Percentiles rank a stretch among this genome's conserved stretches.
phyloP scores from a whole-genome alignment of 2,329 filamentous ascomycete species.

The Coleophoma cylindrospora region DNA sequence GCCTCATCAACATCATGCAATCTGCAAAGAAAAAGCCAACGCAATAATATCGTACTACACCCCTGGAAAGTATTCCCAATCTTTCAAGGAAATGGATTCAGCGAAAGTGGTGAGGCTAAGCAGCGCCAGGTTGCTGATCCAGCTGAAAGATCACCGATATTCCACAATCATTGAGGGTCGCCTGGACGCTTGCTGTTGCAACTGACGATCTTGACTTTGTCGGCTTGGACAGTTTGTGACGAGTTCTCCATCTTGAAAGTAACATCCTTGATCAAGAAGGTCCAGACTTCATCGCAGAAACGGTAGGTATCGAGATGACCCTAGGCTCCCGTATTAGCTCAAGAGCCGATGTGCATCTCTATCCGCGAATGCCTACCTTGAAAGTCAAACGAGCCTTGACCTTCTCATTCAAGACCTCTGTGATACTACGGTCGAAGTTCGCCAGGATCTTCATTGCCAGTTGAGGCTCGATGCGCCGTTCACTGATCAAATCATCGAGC shows the following conservation, averaged over 20 bases:
- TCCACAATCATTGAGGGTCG: conserved; percentile 35
- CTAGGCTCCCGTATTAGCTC: conserved; percentile 39
- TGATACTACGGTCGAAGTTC: conserved; percentile 91
- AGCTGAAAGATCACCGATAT: background rate
- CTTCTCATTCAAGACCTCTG: conserved; percentile 85
- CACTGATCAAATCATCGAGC: conserved; percentile 92
- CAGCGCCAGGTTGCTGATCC: too few species aligned
- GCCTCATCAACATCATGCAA: too few species aligned
- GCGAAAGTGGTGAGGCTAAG: too few species aligned
- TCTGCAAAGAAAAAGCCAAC: too few species aligned
- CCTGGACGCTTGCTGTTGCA: conserved; percentile 85
- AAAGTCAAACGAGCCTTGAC: conserved; percentile 89
- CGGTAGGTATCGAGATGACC: conserved; percentile 97
- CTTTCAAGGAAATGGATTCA: too few species aligned
- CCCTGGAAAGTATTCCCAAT: too few species aligned
- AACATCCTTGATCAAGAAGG: conserved; percentile 96
- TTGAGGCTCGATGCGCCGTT: conserved; percentile 93
- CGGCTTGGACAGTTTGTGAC: conserved; percentile 67
- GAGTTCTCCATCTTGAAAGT: conserved; percentile 93
- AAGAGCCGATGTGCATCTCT: background rate
- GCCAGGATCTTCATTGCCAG: conserved; percentile 96
- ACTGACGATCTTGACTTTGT: conserved; percentile 97
- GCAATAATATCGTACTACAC: too few species aligned
- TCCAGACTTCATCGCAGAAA: conserved; percentile 99
- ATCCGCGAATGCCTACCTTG: conserved; percentile 60